Percentiles rank a stretch among this genome's conserved stretches.
phyloP scores from a whole-genome alignment of 1,139 yeast genomes.

The Candida tropicalis region DNA sequence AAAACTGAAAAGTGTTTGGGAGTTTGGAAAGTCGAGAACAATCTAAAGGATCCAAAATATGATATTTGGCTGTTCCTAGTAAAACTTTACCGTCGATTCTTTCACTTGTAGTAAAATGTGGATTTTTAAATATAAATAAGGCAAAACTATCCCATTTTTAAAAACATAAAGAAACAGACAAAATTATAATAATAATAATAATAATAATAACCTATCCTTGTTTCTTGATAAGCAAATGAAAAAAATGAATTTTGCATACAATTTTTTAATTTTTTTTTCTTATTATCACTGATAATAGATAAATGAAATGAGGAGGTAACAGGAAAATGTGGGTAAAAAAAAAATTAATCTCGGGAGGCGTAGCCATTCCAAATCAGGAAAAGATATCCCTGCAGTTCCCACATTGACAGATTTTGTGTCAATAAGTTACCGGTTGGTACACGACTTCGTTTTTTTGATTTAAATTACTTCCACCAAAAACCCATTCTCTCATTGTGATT shows the following conservation, averaged over 20 bases:
- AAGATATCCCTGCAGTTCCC: background rate
- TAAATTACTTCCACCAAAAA: too few relatives aligned
- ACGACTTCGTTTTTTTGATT: too few relatives aligned
- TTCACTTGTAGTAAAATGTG: background rate
- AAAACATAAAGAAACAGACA: background rate
- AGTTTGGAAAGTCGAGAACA: background rate
- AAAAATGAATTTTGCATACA: too few relatives aligned
- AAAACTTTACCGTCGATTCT: background rate
- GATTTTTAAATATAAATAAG: background rate
- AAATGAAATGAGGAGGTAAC: too few relatives aligned
- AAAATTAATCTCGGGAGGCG: too few relatives aligned
- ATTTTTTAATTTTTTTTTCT: too few relatives aligned
- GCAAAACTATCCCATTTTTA: constrained; percentile 2
- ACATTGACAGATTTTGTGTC: background rate
- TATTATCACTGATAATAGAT: too few relatives aligned
- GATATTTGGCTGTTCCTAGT: background rate
- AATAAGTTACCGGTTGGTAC: background rate
- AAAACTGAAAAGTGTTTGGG: background rate
- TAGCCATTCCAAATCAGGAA: background rate
- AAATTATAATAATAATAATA: too few relatives aligned
- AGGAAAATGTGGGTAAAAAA: too few relatives aligned
- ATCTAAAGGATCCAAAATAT: background rate
- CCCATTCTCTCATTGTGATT: too few relatives aligned
- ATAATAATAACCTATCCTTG: too few relatives aligned
- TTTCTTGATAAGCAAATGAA: too few relatives aligned